These are phyloP conservation scores for Kwoniella sp. DNA, from an alignment of 768 basidiomycete genomes.

Conservation along the genomic window DNA sequence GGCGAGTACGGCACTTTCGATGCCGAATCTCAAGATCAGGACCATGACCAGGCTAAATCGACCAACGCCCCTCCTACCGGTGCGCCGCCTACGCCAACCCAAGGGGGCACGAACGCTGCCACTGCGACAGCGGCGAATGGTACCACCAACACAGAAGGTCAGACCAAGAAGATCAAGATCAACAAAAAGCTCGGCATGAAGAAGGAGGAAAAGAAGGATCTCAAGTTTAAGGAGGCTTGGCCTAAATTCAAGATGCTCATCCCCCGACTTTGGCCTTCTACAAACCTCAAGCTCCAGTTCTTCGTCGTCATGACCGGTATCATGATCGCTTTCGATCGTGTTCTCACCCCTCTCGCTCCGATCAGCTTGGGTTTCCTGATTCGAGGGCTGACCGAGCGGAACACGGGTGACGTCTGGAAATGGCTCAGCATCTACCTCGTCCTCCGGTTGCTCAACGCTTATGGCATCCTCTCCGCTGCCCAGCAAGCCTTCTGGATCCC, in stretches of 20 bases:
- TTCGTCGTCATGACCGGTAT: constrained; percentile 66
- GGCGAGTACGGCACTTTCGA: constrained; percentile 56
- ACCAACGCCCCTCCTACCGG: constrained; percentile 3
- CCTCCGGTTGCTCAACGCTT: constrained; percentile 71
- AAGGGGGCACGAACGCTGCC: constrained; percentile 17
- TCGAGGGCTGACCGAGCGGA: constrained; percentile 40
- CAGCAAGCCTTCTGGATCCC: constrained; percentile 62
- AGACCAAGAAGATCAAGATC: constrained; percentile 50
- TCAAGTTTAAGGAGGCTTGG: constrained; percentile 68
- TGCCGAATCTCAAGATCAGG: constrained; percentile 3
- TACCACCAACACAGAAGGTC: constrained; percentile 52
- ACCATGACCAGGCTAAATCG: not conserved
- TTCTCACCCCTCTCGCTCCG: constrained; percentile 71
- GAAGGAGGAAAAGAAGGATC: constrained; percentile 45
- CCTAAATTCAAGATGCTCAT: constrained; percentile 62
- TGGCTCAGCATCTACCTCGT: constrained; percentile 65
- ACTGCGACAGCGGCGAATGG: constrained; percentile 29
- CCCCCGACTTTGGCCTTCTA: constrained; percentile 82
- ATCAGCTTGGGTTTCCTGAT: constrained; percentile 66
- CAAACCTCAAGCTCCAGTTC: constrained; percentile 62
- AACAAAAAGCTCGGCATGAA: constrained; percentile 36
- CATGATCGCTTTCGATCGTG: constrained; percentile 67
- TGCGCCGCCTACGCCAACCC: not conserved
- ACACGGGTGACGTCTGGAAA: constrained; percentile 56
- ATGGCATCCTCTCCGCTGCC: constrained; percentile 56